These are phyloP conservation scores for Mortierella alpina DNA, from an alignment of 192 early-diverging fungal species.

Conservation along the genomic window DNA sequence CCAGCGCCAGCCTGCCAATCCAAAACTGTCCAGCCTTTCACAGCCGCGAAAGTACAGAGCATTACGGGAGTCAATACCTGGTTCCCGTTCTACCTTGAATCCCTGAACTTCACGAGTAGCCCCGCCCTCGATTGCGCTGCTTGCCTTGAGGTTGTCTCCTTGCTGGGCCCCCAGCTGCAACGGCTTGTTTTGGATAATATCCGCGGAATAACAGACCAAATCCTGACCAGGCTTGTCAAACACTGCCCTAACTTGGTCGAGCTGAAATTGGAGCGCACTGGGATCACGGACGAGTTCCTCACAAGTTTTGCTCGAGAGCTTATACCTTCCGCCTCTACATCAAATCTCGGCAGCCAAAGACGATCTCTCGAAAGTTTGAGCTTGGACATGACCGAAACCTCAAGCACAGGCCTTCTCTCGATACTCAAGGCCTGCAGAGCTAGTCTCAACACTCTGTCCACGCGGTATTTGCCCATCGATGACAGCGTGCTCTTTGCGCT, in stretches of 20 bases:
- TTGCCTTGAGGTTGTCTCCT: neutral
- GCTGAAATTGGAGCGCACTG: slow-evolving; percentile 10
- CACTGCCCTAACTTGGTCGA: slow-evolving; percentile 18
- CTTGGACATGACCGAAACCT: slow-evolving; percentile 10
- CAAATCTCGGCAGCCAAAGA: neutral
- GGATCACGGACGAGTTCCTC: slow-evolving; percentile 19
- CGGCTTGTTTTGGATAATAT: slow-evolving; percentile 16
- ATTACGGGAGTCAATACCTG: slow-evolving; percentile 33
- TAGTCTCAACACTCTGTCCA: neutral
- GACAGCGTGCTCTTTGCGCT: slow-evolving; percentile 9
- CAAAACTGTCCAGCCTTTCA: slow-evolving; percentile 16
- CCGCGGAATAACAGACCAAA: neutral
- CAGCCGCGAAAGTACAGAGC: slow-evolving; percentile 23
- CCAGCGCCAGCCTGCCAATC: slow-evolving; percentile 14
- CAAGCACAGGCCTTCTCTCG: slow-evolving; percentile 1
- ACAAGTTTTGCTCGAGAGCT: neutral
- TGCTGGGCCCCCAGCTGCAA: slow-evolving; percentile 28
- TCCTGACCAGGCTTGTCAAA: slow-evolving; percentile 9
- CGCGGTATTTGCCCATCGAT: neutral
- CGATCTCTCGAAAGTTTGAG: neutral
- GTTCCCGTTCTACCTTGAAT: slow-evolving; percentile 31
- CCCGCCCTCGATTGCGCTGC: slow-evolving; percentile 3
- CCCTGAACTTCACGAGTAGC: slow-evolving; percentile 18
- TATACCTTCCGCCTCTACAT: neutral
- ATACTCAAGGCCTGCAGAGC: neutral